Evolutionary conservation across 1,139 yeast genomes (phyloP), one percentile per base, ranked within the genome.

Genomic region (Yamadazyma dendronema): DNA sequence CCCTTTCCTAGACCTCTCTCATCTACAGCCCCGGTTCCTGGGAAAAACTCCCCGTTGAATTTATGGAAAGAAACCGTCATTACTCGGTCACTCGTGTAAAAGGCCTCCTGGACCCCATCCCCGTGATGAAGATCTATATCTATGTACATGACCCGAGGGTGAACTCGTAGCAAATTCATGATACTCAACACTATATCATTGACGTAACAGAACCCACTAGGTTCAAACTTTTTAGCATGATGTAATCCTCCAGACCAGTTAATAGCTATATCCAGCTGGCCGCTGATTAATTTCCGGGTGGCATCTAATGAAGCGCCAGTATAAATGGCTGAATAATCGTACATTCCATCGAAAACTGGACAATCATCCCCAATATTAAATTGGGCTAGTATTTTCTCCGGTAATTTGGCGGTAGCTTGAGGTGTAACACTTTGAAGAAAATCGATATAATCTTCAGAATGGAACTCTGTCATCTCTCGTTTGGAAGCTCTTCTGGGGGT

Each of bases 241-340:
- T 92, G 98, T 48, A 92, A 72, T 1, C 97, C 97, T 42, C 98
- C 98, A 13, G 97, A 95, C 76, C 94, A 92, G 63, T 92, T 92
- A 48, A 92, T 84, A 30, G 97, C 97, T 48, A 92, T 84, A 59
- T 92, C 97, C 63, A 96, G 87, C 65, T 87, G 88, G 21, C 96
- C 97, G 34, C 95, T 73, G 56, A 89, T 88, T 48, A 92, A 73
- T 43, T 96, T 77, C 5, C 96, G 92, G 1, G 97, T 95, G 30
- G 97, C 97, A 60, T 92, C 98, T 86, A 92, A 84, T 15, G 96
- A 85, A 2, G 97, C 97, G 36, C 98, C 98, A 14, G 97, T 96
- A 30, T 88, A 81, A 40, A 90, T 87, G 30, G 95, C 88, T 61
- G 97, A 89, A 59, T 85, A 92, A 61, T 92, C 98, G 57, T 87